Percentiles rank a stretch among this genome's conserved stretches.
Evolutionary conservation across 805 yeast genomes (phyloP).

Genomic region (Spathaspora hagerdaliae): DNA sequence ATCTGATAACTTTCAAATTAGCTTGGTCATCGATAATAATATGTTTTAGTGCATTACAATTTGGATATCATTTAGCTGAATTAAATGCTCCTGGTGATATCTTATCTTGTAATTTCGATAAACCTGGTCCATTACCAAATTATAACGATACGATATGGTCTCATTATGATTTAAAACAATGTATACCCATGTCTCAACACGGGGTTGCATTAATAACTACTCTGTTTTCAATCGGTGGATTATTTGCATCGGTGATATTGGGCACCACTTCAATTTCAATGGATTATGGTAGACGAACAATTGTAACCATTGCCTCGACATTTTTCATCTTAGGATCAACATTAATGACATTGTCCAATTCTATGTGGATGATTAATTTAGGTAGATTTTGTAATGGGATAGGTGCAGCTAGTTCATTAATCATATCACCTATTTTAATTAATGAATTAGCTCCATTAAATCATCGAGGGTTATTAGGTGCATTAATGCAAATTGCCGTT

Average conservation of each 20-base stretch:
- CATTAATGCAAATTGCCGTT: conserved; percentile 35
- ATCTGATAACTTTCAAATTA: conserved; percentile 22
- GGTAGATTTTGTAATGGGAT: conserved; percentile 36
- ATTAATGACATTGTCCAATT: conserved; percentile 21
- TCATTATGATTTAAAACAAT: conserved; percentile 17
- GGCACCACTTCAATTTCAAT: conserved; percentile 23
- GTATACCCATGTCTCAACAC: conserved; percentile 23
- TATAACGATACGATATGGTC: conserved; percentile 28
- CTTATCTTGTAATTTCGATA: conserved; percentile 21
- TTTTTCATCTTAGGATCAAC: conserved; percentile 25
- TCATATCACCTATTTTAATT: conserved; percentile 38
- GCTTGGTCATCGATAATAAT: conserved; percentile 34
- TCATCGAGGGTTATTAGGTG: conserved; percentile 40
- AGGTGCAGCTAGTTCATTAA: conserved; percentile 37
- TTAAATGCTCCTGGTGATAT: conserved; percentile 31
- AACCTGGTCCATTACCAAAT: conserved; percentile 14
- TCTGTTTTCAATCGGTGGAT: conserved; percentile 34
- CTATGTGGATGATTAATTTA: conserved; percentile 14
- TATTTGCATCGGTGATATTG: conserved; percentile 24
- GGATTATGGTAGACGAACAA: conserved; percentile 20
- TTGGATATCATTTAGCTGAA: conserved; percentile 38
- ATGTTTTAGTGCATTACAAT: conserved; percentile 33
- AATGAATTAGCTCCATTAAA: conserved; percentile 37
- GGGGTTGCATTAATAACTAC: conserved; percentile 26
- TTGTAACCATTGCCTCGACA: conserved; percentile 18